Conservation (phyloP, 306 rosid species). For the Vigna mungo region DNA sequence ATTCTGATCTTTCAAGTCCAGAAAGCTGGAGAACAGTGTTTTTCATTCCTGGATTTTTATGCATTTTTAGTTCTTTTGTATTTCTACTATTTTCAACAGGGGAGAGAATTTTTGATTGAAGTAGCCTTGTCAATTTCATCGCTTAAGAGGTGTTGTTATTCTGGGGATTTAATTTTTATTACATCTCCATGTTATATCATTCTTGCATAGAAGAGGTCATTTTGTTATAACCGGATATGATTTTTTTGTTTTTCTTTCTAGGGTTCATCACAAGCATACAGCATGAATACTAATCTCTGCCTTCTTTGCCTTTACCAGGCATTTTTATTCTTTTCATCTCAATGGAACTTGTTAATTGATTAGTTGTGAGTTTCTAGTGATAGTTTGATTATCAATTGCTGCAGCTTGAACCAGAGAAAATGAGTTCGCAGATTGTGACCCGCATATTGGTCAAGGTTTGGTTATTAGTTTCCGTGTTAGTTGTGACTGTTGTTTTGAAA, state of each 20-base stretch:
- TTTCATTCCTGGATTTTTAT: conserved; percentile 81
- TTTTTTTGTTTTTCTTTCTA: neutral
- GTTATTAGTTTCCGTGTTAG: no score
- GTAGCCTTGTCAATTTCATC: conserved; percentile 38
- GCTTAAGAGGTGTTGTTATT: conserved; percentile 19
- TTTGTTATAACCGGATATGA: conserved; percentile 32
- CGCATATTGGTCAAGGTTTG: no score
- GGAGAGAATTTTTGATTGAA: conserved; percentile 94
- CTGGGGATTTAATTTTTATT: conserved; percentile 47
- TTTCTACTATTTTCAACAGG: conserved; percentile 87
- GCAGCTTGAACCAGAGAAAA: no score
- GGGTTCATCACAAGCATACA: no score
- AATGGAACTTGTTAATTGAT: no score
- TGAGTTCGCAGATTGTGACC: no score
- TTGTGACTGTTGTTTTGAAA: no score
- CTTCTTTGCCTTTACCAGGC: no score
- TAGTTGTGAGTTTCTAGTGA: no score
- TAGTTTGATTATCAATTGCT: no score
- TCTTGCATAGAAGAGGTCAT: conserved; percentile 46
- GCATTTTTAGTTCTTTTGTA: conserved; percentile 77
- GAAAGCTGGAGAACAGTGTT: conserved; percentile 93
- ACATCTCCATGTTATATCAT: conserved; percentile 51
- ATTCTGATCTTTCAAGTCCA: conserved; percentile 83
- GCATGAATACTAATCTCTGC: no score
- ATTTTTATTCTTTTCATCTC: no score